Conservation (phyloP, 805 yeast genomes). For the Saccharomycopsis guyanensis region DNA sequence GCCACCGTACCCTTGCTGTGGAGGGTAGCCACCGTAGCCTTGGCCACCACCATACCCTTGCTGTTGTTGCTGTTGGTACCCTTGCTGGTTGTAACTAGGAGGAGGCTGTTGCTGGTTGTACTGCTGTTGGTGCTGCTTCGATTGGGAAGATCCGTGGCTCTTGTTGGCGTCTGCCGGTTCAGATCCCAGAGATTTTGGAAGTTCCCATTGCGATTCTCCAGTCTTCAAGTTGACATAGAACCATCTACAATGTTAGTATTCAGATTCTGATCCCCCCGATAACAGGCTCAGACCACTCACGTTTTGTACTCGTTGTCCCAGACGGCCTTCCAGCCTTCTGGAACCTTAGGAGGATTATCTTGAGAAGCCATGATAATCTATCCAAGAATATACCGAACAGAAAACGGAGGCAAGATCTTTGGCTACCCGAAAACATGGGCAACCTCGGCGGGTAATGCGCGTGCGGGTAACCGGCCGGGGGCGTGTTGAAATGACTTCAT, state of each 20-base stretch:
- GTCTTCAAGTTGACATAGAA: slow-evolving; percentile 72
- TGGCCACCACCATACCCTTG: slow-evolving; percentile 14
- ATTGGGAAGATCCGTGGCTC: slow-evolving; percentile 16
- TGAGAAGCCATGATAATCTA: background rate
- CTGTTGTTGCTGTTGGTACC: slow-evolving; percentile 16
- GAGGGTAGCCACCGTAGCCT: slow-evolving; percentile 25
- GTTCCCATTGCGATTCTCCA: slow-evolving; percentile 86
- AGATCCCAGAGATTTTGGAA: slow-evolving; percentile 37
- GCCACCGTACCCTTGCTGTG: slow-evolving; percentile 19
- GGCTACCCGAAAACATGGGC: too few species aligned
- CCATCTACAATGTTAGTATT: slow-evolving; percentile 27
- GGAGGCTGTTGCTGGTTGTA: slow-evolving; percentile 21
- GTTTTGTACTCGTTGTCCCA: slow-evolving; percentile 62
- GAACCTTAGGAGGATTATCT: slow-evolving; percentile 44
- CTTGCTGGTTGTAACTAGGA: slow-evolving; percentile 2
- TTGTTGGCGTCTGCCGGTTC: slow-evolving; percentile 3
- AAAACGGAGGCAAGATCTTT: too few species aligned
- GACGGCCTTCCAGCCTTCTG: slow-evolving; percentile 67
- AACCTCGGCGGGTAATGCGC: too few species aligned
- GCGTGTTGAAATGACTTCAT: too few species aligned
- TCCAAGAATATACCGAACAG: too few species aligned
- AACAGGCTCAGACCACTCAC: slow-evolving; percentile 1
- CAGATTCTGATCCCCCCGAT: background rate
- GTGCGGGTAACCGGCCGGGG: too few species aligned
- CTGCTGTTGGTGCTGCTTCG: slow-evolving; percentile 19